Evolutionary conservation across 192 early-diverging fungal genomes (phyloP).

Genomic region (Funneliformis mosseae): DNA sequence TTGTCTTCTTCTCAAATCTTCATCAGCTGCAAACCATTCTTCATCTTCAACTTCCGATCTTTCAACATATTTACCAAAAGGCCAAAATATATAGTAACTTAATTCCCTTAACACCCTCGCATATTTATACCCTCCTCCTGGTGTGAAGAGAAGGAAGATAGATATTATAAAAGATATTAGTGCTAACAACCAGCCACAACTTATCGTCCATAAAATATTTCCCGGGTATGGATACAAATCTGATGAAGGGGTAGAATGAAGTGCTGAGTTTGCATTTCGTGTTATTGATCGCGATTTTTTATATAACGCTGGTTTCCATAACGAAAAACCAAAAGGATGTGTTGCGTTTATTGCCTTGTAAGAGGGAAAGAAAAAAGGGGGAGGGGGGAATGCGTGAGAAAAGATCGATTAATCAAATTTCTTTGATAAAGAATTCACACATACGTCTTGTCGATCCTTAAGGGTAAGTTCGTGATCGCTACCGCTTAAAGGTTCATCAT

Average conservation of each 20-base stretch:
- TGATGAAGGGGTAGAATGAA: slow-evolving; percentile 74
- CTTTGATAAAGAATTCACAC: not conserved
- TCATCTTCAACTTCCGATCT: slow-evolving; percentile 34
- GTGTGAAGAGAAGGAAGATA: slow-evolving; percentile 58
- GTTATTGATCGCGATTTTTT: slow-evolving; percentile 89
- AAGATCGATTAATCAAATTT: not conserved
- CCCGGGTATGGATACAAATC: slow-evolving; percentile 78
- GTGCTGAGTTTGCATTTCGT: slow-evolving; percentile 73
- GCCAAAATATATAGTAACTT: slow-evolving; percentile 90
- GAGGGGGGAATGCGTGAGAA: not conserved
- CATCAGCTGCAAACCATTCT: slow-evolving; percentile 23
- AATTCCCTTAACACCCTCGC: slow-evolving; percentile 73
- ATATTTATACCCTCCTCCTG: slow-evolving; percentile 59
- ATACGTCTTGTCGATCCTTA: slow-evolving; percentile 31
- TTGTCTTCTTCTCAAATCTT: not conserved
- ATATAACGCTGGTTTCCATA: slow-evolving; percentile 98
- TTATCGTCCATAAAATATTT: slow-evolving; percentile 82
- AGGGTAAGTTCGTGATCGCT: slow-evolving; percentile 23
- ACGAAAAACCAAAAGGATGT: slow-evolving; percentile 91
- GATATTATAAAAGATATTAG: slow-evolving; percentile 66
- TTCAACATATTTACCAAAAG: slow-evolving; percentile 96
- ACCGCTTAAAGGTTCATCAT: not conserved
- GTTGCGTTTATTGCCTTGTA: slow-evolving; percentile 75
- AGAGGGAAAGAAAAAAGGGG: not conserved
- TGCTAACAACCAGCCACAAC: slow-evolving; percentile 91